Base-by-base conservation (phyloP, 768 basidiomycete species). In the Tulasnella sp. region DNA sequence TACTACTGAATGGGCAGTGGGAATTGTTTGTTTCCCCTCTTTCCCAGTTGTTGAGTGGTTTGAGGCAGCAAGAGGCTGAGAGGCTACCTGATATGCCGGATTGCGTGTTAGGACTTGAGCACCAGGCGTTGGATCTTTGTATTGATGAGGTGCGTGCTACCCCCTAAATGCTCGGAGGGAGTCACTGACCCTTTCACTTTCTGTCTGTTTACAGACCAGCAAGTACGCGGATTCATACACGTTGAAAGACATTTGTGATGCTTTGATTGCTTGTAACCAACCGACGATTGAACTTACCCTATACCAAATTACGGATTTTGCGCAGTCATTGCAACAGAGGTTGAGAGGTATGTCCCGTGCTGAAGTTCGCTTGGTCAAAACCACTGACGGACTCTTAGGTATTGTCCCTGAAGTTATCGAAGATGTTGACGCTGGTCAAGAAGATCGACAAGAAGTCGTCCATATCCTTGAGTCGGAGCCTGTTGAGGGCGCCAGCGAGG, bases 251-350 rank as follows among this genome's bases (percentile, higher is more conserved):
- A 19, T 57, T 14, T 45, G 55, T 34, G 37, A 45, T 12, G 55
- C 55, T 14, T 21, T 57, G 32, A 31, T 46, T 34, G 42, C 55
- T 15, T 57, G 55, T 31, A 57, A 57, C 29, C 55, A 57, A 11
- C 19, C 55, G 8, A 45, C 27, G 15, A 57, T 57, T 15, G 43
- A 46, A 12, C 42, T 57, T 34, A 57, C 40, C 14, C 40, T 57
- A 9, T 57, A 45, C 35, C 55, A 57, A 35, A 36, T 57, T 37
- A 49, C 55, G 23, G 55, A 57, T 21, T 57, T 57, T 35, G 43
- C 45, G 27, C 25, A 46, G 14, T 46, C 43, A 6, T 45, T 57
- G 17, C 19, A 23, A 43, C 32, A 48, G 8, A 29, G 55, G 17
- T 34, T 46, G n/a, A 34, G 21, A 36, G 55, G 55, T 57, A 31